Evolutionary conservation across 805 yeast genomes (phyloP).

Genomic region (Ogataea philodendri): DNA sequence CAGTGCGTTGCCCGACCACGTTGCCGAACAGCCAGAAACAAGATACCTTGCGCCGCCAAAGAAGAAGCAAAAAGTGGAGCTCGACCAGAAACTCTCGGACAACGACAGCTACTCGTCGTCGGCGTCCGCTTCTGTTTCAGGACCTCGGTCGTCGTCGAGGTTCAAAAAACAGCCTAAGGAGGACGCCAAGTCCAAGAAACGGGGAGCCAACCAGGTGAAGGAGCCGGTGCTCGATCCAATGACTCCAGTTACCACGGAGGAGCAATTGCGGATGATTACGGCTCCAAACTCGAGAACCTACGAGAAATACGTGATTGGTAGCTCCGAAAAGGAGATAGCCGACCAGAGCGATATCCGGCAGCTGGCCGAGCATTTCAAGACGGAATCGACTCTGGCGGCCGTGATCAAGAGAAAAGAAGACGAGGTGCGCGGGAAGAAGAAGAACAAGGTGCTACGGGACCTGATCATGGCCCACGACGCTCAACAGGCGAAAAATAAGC

Average conservation of each 20-base stretch:
- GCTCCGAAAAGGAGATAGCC: conserved; percentile 20
- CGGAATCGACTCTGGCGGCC: conserved; percentile 10
- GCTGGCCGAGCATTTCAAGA: conserved; percentile 17
- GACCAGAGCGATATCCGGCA: conserved; percentile 23
- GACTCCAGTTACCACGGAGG: conserved; percentile 31
- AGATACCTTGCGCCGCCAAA: neutral
- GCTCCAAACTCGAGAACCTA: conserved; percentile 27
- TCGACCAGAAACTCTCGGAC: conserved; percentile 11
- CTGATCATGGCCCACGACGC: conserved; percentile 11
- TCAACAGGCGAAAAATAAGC: conserved; percentile 5
- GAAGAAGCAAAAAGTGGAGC: conserved; percentile 8
- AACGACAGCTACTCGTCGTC: conserved; percentile 18
- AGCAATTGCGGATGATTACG: conserved; percentile 35
- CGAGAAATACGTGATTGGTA: conserved; percentile 25
- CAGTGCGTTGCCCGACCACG: conserved; percentile 10
- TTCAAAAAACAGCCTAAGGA: conserved; percentile 11
- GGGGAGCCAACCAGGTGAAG: neutral
- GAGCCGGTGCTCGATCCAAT: conserved; percentile 29
- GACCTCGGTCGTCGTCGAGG: conserved; percentile 12
- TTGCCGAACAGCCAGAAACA: neutral
- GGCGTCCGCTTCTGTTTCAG: conserved; percentile 12
- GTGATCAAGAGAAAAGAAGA: conserved; percentile 12
- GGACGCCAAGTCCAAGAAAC: conserved; percentile 5
- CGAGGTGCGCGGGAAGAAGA: conserved; percentile 10
- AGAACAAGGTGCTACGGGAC: conserved; percentile 13